These are phyloP conservation scores for Coemansia sp. DNA, from an alignment of 192 early-diverging fungal species.

Conservation along the genomic window DNA sequence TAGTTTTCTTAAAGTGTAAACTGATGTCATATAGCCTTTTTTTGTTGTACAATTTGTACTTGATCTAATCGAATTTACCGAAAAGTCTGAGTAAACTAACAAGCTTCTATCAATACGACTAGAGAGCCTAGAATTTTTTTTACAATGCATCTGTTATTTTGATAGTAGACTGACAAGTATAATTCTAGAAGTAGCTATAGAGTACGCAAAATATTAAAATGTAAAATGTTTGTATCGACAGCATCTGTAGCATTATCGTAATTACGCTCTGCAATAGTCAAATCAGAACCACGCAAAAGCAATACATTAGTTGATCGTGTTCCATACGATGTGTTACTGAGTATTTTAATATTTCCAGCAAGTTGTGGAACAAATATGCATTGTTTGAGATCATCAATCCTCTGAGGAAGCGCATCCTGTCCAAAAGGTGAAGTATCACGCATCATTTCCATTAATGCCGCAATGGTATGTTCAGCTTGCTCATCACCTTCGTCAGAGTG, in stretches of 20 bases:
- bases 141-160: too few relatives aligned
- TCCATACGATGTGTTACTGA: conserved; percentile 14
- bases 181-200: too few relatives aligned
- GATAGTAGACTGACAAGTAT: too few relatives aligned
- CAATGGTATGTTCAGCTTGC: conserved; percentile 5
- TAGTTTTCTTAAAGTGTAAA: too few relatives aligned
- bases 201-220: too few relatives aligned
- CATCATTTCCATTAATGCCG: conserved; percentile 18
- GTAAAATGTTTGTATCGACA: background rate
- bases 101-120: background rate
- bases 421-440: conserved; percentile 10
- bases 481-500: background rate
- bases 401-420: background rate
- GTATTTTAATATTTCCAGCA: background rate
- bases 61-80: too few relatives aligned
- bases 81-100: too few relatives aligned
- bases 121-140: too few relatives aligned
- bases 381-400: conserved; percentile 23
- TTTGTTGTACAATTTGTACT: too few relatives aligned
- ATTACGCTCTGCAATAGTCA: conserved; percentile 27
- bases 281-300: conserved; percentile 13
- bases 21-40: too few relatives aligned
- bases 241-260: background rate
- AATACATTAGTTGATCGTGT: conserved; percentile 40
- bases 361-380: conserved; percentile 37